Evolutionary conservation across 2,329 filamentous ascomycete species (phyloP).

Genomic region (Talaromyces sp.): DNA sequence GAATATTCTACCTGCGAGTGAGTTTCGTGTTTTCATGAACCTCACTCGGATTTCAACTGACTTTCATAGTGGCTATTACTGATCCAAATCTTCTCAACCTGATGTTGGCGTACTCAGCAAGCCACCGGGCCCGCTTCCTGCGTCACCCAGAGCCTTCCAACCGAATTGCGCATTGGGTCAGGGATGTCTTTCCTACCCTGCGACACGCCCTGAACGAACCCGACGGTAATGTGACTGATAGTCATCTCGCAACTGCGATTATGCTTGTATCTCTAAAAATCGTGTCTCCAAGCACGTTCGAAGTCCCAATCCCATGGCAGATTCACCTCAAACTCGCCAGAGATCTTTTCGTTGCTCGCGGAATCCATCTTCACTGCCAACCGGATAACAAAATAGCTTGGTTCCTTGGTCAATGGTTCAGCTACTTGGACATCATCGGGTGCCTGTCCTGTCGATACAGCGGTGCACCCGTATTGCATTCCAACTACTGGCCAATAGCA

Average conservation of each 20-base stretch:
- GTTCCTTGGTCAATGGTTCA: slow-evolving; percentile 78
- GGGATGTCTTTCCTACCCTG: slow-evolving; percentile 65
- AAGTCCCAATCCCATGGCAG: slow-evolving; percentile 77
- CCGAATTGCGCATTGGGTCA: slow-evolving; percentile 75
- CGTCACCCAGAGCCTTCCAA: slow-evolving; percentile 69
- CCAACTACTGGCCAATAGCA: slow-evolving; percentile 45
- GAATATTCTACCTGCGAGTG: slow-evolving; percentile 59
- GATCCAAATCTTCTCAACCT: slow-evolving; percentile 65
- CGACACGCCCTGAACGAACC: slow-evolving; percentile 62
- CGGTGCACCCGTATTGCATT: slow-evolving; percentile 50
- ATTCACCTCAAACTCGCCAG: slow-evolving; percentile 72
- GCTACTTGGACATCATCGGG: slow-evolving; percentile 76
- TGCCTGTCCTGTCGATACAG: slow-evolving; percentile 60
- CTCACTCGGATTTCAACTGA: too few species aligned
- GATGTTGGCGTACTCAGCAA: slow-evolving; percentile 78
- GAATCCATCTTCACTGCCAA: slow-evolving; percentile 55
- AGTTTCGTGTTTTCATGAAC: too few species aligned
- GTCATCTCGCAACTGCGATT: slow-evolving; percentile 74
- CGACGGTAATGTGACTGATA: slow-evolving; percentile 63
- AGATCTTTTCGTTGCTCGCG: slow-evolving; percentile 66
- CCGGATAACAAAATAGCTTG: slow-evolving; percentile 58
- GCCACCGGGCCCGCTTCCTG: slow-evolving; percentile 71
- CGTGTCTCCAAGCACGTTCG: slow-evolving; percentile 75
- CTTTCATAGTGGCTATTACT: slow-evolving; percentile 40
- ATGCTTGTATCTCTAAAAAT: slow-evolving; percentile 83